Base-by-base conservation (phyloP, 106 monocot genomes). In the Dendrobium huoshanense region DNA sequence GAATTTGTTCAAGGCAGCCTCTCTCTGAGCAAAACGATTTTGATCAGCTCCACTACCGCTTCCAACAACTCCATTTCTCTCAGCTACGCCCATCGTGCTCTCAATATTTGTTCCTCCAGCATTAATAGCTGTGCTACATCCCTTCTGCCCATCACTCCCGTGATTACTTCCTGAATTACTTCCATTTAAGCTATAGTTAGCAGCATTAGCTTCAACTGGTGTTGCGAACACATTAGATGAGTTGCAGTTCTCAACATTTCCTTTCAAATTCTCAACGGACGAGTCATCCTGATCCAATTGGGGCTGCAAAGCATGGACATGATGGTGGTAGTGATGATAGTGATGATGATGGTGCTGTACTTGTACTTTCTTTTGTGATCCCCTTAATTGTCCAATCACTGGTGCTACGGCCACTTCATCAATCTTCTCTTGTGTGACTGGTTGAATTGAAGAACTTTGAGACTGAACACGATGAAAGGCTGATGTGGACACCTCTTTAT, bases 1-100 rank as follows among this genome's bases (percentile, higher is more conserved):
- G 64, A 98, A 98, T 79, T 98, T 94, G 83, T 83, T 94, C 83
- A 98, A 72, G 3, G 91, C 94, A 42, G 91, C 91, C 72, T 92
- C 94, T 86, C 97, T 85, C 73, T 84, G 86, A 15, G 91, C 51
- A 65, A 79, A 78, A 20, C 84, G 76, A 43, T 88, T 82, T 45
- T 95, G 86, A 85, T 89, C 84, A 10, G 83, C 77, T 54, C 87
- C 88, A 67, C 79, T 86, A 0, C 89, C 89, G 54, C 92, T 91
- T 0, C 88, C 87, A 87, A 79, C 87, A 81, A 65, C 81, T 8
- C 79, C 86, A 92, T 80, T 87, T 2, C 77, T 48, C 72, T 68
- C 83, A 15, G 54, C 31, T 9, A 20, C 77, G 1, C 80, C 85
- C 78, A 82, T 88, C 24, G 85, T 79, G 81, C 76, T 84, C 37